Evolutionary conservation across 1,139 yeast species (phyloP).

Genomic region (Suhomyces yuchorum): DNA sequence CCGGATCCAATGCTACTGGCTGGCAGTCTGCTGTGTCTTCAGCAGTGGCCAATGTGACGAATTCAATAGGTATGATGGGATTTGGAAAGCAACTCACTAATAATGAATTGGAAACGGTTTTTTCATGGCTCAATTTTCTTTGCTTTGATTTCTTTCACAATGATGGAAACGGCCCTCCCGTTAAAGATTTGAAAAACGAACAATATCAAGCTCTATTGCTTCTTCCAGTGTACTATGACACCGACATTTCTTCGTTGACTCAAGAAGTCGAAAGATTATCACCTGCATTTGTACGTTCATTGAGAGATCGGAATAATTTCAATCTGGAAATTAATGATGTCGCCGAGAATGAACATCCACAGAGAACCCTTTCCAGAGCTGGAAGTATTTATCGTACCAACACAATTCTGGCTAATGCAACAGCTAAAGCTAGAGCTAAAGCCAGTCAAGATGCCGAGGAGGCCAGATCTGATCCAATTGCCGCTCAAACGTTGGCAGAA

Average conservation of each 20-base stretch:
- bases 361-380: constrained; percentile 39
- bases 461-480: constrained; percentile 56
- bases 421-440: constrained; percentile 57
- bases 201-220: constrained; percentile 66
- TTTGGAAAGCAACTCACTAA: constrained; percentile 58
- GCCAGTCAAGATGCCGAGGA: constrained; percentile 54
- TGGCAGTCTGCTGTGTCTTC: constrained; percentile 56
- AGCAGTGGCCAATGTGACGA: constrained; percentile 52
- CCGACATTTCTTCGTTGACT: constrained; percentile 50
- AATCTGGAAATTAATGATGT: constrained; percentile 19
- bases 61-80: constrained; percentile 46
- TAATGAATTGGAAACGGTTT: constrained; percentile 67
- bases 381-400: constrained; percentile 63
- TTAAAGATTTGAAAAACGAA: constrained; percentile 63
- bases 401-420: constrained; percentile 75
- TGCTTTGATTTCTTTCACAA: constrained; percentile 76
- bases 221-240: constrained; percentile 69
- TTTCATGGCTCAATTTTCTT: constrained; percentile 69
- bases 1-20: constrained; percentile 18
- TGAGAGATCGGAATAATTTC: constrained; percentile 48
- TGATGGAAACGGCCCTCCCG: constrained; percentile 80
- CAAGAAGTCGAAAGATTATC: constrained; percentile 62
- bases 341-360: constrained; percentile 3
- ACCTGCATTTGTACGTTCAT: constrained; percentile 52
- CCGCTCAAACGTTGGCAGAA: constrained; percentile 61